Conservation (phyloP, 225 moss, liverwort and hornwort genomes). For the Polytrichum commune region DNA sequence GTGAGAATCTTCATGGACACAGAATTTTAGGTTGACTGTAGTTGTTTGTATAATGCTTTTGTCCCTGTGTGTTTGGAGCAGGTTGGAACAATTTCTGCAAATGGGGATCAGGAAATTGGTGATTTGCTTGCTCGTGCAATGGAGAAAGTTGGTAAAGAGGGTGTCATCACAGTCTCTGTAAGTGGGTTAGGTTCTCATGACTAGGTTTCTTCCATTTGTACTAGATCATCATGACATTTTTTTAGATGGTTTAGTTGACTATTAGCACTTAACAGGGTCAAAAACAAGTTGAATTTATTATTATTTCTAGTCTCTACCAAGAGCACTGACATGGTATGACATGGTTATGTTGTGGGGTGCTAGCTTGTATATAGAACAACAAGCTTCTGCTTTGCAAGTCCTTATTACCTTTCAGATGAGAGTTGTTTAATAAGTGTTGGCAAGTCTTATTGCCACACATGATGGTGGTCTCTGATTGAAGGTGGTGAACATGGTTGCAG, state of each 20-base stretch:
- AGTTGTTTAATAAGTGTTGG: no score
- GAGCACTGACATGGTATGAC: no score
- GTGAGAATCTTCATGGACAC: neutral
- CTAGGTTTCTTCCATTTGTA: neutral
- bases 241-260: neutral
- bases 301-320: no score
- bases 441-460: neutral
- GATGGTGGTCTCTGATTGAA: neutral
- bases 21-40: neutral
- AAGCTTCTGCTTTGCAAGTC: no score
- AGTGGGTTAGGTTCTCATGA: constrained; percentile 10
- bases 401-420: no score
- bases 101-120: constrained; percentile 57
- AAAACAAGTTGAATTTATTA: no score
- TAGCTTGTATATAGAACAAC: no score
- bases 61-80: constrained; percentile 7
- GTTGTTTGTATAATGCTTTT: neutral
- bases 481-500: constrained; percentile 15
- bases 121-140: constrained; percentile 58
- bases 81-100: constrained; percentile 56
- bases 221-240: neutral
- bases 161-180: constrained; percentile 55
- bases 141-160: constrained; percentile 61
- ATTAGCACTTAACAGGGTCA: no score
- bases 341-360: no score